Conservation (phyloP, 148 eudicot genomes). For the Persicaria maculosa region DNA sequence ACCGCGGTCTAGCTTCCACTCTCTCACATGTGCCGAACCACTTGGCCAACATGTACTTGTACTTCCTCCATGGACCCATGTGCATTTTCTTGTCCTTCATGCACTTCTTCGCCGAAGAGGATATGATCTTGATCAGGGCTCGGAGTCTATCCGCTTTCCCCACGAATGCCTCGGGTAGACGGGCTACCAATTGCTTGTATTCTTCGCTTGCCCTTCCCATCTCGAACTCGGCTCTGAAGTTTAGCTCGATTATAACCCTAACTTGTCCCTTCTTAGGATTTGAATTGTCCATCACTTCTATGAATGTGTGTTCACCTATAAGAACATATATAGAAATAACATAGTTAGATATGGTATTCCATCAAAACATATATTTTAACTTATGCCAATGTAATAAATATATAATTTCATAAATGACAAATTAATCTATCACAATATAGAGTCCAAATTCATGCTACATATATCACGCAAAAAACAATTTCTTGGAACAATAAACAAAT, state of each 20-base stretch:
- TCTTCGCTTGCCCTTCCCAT: conserved; percentile 81
- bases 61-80: conserved; percentile 91
- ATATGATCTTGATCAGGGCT: conserved; percentile 48
- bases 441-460: too few species aligned
- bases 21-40: conserved; percentile 62
- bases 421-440: too few species aligned
- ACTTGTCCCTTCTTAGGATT: conserved; percentile 48
- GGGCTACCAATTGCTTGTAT: conserved; percentile 51
- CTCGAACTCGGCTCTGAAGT: conserved; percentile 73
- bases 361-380: neutral
- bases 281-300: conserved; percentile 59
- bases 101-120: conserved; percentile 73
- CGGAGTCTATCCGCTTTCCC: conserved; percentile 70
- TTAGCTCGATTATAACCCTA: conserved; percentile 64
- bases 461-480: too few species aligned
- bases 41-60: conserved; percentile 78
- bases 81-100: conserved; percentile 93
- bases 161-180: conserved; percentile 67
- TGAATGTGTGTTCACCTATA: conserved; percentile 74
- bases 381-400: neutral
- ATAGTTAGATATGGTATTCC: neutral
- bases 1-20: conserved; percentile 2
- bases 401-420: neutral
- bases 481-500: neutral
- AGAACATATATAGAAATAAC: neutral